Conservation (phyloP, 2,329 filamentous ascomycete genomes). For the Colletotrichum gigasporum region DNA sequence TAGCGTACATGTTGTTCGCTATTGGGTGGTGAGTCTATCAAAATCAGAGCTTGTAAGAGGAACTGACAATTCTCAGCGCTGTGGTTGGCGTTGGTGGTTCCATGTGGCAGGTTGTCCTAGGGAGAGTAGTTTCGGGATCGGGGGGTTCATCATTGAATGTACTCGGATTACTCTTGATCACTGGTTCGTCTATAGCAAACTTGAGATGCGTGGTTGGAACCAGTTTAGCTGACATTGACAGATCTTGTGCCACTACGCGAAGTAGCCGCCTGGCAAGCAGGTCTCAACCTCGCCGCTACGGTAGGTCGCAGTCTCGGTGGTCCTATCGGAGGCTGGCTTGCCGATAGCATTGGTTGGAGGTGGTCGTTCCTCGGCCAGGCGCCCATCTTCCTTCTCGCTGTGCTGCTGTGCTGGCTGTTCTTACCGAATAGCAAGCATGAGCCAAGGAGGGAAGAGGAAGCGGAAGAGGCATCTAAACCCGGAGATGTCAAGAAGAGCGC, state of each 20-base stretch:
- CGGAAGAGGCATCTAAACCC: background rate
- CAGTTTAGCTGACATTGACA: slow-evolving; percentile 28
- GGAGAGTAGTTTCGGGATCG: slow-evolving; percentile 60
- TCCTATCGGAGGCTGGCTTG: slow-evolving; percentile 68
- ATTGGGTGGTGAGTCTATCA: slow-evolving; percentile 55
- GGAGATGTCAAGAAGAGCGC: slow-evolving; percentile 35
- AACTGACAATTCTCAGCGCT: slow-evolving; percentile 24
- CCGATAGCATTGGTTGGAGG: slow-evolving; percentile 73
- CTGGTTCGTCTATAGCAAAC: slow-evolving; percentile 50
- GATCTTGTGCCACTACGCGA: slow-evolving; percentile 62
- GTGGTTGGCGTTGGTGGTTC: slow-evolving; percentile 54
- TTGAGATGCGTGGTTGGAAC: background rate
- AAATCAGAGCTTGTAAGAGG: background rate
- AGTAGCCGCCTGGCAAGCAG: slow-evolving; percentile 62
- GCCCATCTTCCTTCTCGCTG: slow-evolving; percentile 64
- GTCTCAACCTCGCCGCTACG: slow-evolving; percentile 62
- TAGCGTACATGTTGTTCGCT: slow-evolving; percentile 60
- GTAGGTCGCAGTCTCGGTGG: slow-evolving; percentile 61
- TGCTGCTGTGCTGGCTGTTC: slow-evolving; percentile 61
- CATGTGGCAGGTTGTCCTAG: slow-evolving; percentile 59
- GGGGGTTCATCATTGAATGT: slow-evolving; percentile 61
- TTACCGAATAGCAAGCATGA: slow-evolving; percentile 48
- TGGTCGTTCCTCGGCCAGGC: slow-evolving; percentile 73
- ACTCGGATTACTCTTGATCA: slow-evolving; percentile 61
- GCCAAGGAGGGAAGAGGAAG: background rate